Base-by-base conservation (phyloP, 208 protist species). In the Leishmania martiniquensis region DNA sequence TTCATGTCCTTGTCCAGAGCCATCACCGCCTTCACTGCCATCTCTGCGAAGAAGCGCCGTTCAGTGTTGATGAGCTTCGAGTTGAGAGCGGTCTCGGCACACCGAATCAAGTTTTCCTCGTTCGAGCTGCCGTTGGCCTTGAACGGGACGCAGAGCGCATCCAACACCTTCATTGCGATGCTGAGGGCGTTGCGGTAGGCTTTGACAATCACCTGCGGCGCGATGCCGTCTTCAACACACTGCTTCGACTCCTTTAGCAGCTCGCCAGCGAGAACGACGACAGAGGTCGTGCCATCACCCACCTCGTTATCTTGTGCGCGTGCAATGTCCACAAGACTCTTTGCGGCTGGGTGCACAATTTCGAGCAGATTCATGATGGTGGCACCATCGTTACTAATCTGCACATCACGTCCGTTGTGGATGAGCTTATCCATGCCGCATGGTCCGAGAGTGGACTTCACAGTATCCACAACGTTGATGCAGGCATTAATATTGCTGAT, bases 391-490 rank as follows among this genome's bases (percentile, higher is more conserved):
- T 99, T 99, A 49, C 99, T 99, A 80, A 99, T 99, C 47, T 99
- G 99, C 32, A 94, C 89, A 54, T 97, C 93, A 72, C 94, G 89
- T 67, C 93, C 91, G 72, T 97, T 97, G 83, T 99, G 93, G 80
- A 99, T 99, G 34, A 99, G 92, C 91, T 99, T 99, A 87, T 99
- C 99, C 99, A 99, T 99, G 49, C 99, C 99, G 72, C 99, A 97
- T 39, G 99, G 99, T 52, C 99, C 99, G 60, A 98, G 91, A 13
- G 97, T 98, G n/a, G 97, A 97, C 80, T 97, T 98, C 32, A 98
- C 91, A n/a, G 93, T 98, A 77, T 98, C 95, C n/a, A 98, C 97
- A 81, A 98, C 91, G 82, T 94, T 95, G 75, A 95, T 91, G 93
- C 99, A 99, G 17, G 99, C 99, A 86, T 99, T 99, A 85, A 99